Evolutionary conservation across 208 protist species (phyloP), one percentile per base, ranked within the genome.

Genomic region (Leishmania guyanensis): DNA sequence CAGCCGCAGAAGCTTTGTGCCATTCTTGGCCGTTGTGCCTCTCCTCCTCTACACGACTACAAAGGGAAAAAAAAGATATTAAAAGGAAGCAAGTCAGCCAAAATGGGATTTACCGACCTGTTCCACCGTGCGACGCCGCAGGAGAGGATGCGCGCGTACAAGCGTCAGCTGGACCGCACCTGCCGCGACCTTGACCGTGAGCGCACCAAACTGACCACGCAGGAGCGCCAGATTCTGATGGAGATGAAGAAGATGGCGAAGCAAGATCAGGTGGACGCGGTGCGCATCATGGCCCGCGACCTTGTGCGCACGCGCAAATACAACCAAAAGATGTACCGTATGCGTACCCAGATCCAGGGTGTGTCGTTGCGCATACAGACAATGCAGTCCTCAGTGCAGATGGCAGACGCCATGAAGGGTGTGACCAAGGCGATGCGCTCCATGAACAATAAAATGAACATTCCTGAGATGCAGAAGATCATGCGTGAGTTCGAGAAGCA

Each of bases 401-500:
- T 98, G 95, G 93, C 95, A 14, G 82, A 91, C 0, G 92, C 96
- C 5, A 99, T 98, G 96, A 97, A 98, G 82, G 96, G 95, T 36
- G 92, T 98, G 16, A 90, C 95, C 22, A 98, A 93, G 90, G 93
- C 94, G 26, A 98, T 98, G 95, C 91, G 91, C 43, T 80, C 81
- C 39, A 99, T 99, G 98, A 99, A 99, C 92, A 93, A 88, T 77
- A 89, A 97, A 75, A 98, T 99, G 93, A 99, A 99, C 78, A 86
- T 99, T 39, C 98, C 98, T 0, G 90, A 95, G 77, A 98, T 99
- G 91, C 97, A 99, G 90, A 93, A 97, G 81, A 99, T 99, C 81
- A 99, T 99, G 97, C 94, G 94, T 77, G 98, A 99, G 86, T 99
- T 99, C 88, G 98, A 99, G 88, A 97, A 98, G 91, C 92, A 99